These are phyloP conservation scores for Bassia scoparia DNA, from an alignment of 148 eudicot genomes.

Conservation along the genomic window DNA sequence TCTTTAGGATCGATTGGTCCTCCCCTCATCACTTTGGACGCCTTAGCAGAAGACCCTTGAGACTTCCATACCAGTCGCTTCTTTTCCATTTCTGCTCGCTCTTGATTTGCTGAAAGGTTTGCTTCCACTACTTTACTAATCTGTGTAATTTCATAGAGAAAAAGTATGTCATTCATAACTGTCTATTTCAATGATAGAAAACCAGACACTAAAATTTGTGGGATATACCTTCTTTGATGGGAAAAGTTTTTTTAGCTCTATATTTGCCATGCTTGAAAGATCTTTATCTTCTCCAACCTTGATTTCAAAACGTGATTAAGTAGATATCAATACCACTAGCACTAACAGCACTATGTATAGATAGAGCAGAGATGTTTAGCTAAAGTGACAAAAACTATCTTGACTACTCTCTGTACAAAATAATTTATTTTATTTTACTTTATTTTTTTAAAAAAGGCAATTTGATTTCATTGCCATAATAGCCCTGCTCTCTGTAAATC, in stretches of 20 bases:
- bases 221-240: slow-evolving; percentile 55
- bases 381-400: no score
- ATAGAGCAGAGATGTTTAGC: no score
- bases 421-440: no score
- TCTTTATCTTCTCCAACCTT: slow-evolving; percentile 94
- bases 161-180: not conserved
- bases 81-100: slow-evolving; percentile 69
- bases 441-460: no score
- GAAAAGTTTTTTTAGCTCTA: slow-evolving; percentile 71
- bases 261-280: slow-evolving; percentile 61
- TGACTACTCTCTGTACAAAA: no score
- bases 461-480: no score
- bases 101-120: slow-evolving; percentile 79
- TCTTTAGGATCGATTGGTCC: slow-evolving; percentile 57
- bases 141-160: slow-evolving; percentile 17
- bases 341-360: not conserved
- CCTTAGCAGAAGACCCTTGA: slow-evolving; percentile 36
- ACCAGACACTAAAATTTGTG: not conserved
- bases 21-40: slow-evolving; percentile 48
- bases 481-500: no score
- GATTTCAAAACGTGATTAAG: slow-evolving; percentile 1
- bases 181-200: not conserved
- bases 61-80: slow-evolving; percentile 77
- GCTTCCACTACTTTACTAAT: slow-evolving; percentile 39
- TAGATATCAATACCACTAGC: not conserved